These are phyloP conservation scores for Erysimum cheiranthoides DNA, from an alignment of 345 rosid genomes.

Conservation along the genomic window DNA sequence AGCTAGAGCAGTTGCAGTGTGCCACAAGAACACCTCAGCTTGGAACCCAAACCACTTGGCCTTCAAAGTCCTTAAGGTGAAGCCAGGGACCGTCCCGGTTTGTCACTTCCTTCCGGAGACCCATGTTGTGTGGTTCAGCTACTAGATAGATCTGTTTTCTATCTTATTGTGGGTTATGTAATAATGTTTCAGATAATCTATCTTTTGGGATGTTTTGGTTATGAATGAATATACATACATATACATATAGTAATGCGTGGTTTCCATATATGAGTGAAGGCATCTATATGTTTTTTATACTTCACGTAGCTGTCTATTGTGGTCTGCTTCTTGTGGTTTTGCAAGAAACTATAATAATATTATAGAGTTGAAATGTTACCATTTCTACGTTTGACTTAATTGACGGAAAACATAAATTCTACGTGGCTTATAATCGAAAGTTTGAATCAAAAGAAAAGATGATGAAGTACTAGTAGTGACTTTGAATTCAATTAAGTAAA, in stretches of 20 bases:
- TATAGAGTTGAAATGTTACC: constrained; percentile 13
- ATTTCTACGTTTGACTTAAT: background rate
- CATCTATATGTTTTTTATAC: constrained; percentile 15
- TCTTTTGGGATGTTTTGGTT: constrained; percentile 34
- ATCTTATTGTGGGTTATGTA: constrained; percentile 27
- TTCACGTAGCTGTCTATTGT: constrained; percentile 13
- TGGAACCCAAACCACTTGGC: constrained; percentile 91
- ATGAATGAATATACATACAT: constrained; percentile 32
- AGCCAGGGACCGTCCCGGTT: constrained; percentile 73
- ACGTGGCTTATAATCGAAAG: too few relatives aligned
- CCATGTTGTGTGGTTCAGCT: constrained; percentile 67
- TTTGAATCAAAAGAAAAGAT: too few relatives aligned
- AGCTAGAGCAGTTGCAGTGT: constrained; percentile 72
- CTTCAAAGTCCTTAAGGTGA: constrained; percentile 71
- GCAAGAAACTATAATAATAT: constrained; percentile 30
- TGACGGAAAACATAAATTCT: background rate
- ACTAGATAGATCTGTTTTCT: constrained; percentile 44
- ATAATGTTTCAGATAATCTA: constrained; percentile 25
- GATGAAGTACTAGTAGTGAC: too few relatives aligned
- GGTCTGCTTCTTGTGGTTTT: constrained; percentile 27
- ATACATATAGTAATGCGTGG: constrained; percentile 30
- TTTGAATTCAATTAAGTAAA: too few relatives aligned
- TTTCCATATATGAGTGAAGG: constrained; percentile 14
- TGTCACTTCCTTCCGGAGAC: constrained; percentile 89
- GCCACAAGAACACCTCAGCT: constrained; percentile 83